A percentile compares a stretch with the other conserved stretches of the same genome.
Evolutionary conservation across 148 eudicot species (phyloP).

Genomic region (Cornus kousa): DNA sequence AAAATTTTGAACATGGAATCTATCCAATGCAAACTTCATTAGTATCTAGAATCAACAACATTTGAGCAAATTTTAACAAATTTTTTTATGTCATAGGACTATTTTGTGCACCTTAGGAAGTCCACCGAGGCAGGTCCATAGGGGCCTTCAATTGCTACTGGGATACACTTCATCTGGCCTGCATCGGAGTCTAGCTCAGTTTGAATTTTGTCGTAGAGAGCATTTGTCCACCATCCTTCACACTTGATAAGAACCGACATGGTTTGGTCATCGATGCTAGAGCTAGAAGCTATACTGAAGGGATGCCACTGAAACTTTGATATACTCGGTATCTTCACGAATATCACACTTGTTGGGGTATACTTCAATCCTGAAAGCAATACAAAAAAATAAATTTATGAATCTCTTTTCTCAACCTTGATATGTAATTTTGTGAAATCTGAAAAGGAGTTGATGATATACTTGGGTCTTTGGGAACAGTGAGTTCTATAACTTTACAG

Average conservation of each 20-base stretch:
- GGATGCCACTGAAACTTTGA: conserved; percentile 88
- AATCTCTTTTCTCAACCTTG: neutral
- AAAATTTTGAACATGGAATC: neutral
- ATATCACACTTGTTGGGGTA: conserved; percentile 71
- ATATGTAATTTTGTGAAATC: neutral
- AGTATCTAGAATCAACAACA: neutral
- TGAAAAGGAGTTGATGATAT: conserved; percentile 14
- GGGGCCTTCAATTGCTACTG: conserved; percentile 76
- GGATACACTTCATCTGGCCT: conserved; percentile 36
- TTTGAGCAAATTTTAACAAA: neutral
- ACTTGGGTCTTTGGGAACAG: conserved; percentile 79
- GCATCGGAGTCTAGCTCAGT: conserved; percentile 25
- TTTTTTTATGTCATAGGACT: neutral
- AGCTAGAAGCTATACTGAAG: conserved; percentile 74
- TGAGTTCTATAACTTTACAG: conserved; percentile 59
- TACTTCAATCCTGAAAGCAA: conserved; percentile 58
- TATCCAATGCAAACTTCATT: neutral
- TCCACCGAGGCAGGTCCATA: conserved; percentile 76
- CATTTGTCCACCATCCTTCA: conserved; percentile 77
- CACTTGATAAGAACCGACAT: conserved; percentile 72
- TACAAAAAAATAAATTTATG: neutral
- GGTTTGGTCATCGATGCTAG: conserved; percentile 44
- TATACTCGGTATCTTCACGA: conserved; percentile 70
- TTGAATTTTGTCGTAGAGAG: conserved; percentile 43
- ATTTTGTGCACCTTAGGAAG: conserved; percentile 46